These are phyloP conservation scores for Eimeria nieschulzi DNA, from an alignment of 169 alveolate genomes.

Conservation along the genomic window DNA sequence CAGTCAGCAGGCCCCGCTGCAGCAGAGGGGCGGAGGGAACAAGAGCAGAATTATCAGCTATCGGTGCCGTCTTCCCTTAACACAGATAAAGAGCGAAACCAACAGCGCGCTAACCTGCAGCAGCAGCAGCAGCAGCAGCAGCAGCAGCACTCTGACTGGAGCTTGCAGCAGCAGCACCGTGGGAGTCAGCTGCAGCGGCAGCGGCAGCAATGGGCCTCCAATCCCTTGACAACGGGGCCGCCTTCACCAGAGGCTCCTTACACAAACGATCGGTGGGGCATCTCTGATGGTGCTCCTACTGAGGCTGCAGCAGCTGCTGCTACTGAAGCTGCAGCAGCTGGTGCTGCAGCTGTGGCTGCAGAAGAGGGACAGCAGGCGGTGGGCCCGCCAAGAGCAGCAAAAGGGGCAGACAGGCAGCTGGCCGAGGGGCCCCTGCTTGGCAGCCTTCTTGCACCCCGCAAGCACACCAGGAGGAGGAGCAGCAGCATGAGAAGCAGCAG, in stretches of 20 bases:
- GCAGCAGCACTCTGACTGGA: conserved; percentile 1
- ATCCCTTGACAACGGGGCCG: background rate
- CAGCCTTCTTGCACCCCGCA: background rate
- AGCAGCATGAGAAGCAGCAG: conserved; percentile 17
- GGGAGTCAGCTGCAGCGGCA: background rate
- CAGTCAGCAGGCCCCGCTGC: background rate
- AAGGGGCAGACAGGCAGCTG: background rate
- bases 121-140: conserved; percentile 28
- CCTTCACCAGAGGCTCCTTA: background rate
- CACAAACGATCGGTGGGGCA: background rate
- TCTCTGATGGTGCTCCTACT: background rate
- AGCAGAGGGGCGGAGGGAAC: background rate
- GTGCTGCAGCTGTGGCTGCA: background rate
- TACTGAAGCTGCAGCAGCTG: conserved; percentile 5
- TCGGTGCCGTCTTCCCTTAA: background rate
- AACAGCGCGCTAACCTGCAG: background rate
- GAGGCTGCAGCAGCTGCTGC: conserved; percentile 18
- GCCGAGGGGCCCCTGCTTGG: background rate
- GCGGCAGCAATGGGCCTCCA: conserved; percentile 9
- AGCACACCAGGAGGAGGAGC: conserved; percentile 1
- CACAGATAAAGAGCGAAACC: background rate
- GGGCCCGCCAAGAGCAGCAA: conserved; percentile 11
- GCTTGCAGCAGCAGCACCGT: background rate
- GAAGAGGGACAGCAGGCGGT: background rate
- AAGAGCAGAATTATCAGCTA: background rate